Evolutionary conservation across 2,329 filamentous ascomycete genomes (phyloP), one percentile per base, ranked within the genome.

Genomic region (Colletotrichum graminicola): DNA sequence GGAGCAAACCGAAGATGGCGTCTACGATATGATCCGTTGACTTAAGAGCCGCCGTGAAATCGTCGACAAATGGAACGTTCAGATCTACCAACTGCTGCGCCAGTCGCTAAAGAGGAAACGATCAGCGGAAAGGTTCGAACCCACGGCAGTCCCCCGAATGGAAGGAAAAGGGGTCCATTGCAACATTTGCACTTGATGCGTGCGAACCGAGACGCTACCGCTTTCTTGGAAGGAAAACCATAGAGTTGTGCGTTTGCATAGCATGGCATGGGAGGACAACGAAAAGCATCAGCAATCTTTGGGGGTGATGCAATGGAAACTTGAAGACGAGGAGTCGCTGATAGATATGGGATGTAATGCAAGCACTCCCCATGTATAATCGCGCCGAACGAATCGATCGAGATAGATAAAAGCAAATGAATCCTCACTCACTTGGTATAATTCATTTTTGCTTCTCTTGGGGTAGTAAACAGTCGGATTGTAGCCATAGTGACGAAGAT

Each of bases 401-500:
- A 60, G 45, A 68, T 71, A 71, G 68, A 68, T n/a, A 68, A 60
- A 68, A 71, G 6, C 11, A 52, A 47, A 67, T 39, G 41, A 11
- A 59, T 54, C 45, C 29, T 32, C 39, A 76, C 82, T 75, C 81
- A 94, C 93, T 84, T 93, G 89, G 79, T 97, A 98, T 4, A 98
- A 86, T 60, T 97, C 94, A 75, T 94, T 95, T 79, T 95, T 96
- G 80, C 92, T 91, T 66, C 94, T 90, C 81, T 98, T 98, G 0
- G 96, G 96, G 78, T 97, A 98, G 84, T 96, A 98, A 55, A 99
- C 86, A 11, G 90, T 92, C 4, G 95, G 95, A 32, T 89, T 88
- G 82, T 98, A 99, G 73, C 96, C 95, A 79, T 97, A 98, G 78
- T 97, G 93, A 79, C 90, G 90, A 6, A 99, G 88, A 81, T 99